Base-by-base conservation (phyloP, 2,329 filamentous ascomycete genomes). In the Plectosphaerella cucumerina region DNA sequence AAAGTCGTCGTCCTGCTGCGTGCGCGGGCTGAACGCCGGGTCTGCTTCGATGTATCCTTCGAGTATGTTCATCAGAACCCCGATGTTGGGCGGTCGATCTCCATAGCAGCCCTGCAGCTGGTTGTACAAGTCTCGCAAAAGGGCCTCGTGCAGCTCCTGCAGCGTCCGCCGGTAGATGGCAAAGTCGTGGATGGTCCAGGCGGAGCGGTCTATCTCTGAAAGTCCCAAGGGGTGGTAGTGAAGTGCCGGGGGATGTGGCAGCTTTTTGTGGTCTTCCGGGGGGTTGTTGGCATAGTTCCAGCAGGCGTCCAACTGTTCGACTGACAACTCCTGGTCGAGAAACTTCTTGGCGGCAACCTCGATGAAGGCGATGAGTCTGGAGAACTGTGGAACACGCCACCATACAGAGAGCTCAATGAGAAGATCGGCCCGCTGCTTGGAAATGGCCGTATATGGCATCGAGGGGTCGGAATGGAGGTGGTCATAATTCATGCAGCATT, bases 41-140 rank as follows among this genome's bases (percentile, higher is more conserved):
- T 99, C 92, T 48, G 78, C 76, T 60, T 89, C 86, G 52, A 99
- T 85, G 65, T 97, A 91, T 49, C 84, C 85, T 53, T 92, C 85
- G 35, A 99, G 72, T 33, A 97, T 68, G 59, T 85, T 86, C 78
- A 97, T 85, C 26, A 95, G 81, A 14, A 85, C 84, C 5, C 86
- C 90, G 20, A 96, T 84, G 37, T 86, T 84, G 5, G 90, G 90
- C 11, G 90, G 85, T 62, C 96, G 97, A n/a, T 80, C 71, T 56
- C 96, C 91, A 68, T 93, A 99, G 59, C 90, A 93, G 58, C 88
- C 85, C 73, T 93, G 86, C 67, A 97, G 81, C n/a, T 88, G 76
- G 57, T 92, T 86, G 67, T 90, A 97, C 17, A 99, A 78, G 62
- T 97, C 93, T 49, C 92, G 84, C 44, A 97, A 75, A 22, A 97